phyloP scores from a whole-genome alignment of 768 basidiomycete species.

The Kwoniella dejecticola region DNA sequence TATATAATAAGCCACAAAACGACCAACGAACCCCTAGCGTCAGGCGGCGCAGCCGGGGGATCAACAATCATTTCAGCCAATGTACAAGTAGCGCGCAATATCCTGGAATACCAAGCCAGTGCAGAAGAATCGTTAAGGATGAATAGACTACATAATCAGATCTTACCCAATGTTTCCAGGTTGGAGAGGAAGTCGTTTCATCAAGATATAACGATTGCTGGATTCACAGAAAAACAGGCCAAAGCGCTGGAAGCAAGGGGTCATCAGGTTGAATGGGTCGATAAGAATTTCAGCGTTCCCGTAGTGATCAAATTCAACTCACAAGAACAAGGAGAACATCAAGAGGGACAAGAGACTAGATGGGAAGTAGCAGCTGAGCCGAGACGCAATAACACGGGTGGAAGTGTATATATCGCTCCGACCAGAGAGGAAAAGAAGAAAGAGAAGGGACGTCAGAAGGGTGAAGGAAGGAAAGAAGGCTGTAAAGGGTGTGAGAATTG shows the following conservation, averaged over 20 bases:
- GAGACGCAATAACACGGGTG: conserved; percentile 32
- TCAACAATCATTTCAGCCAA: conserved; percentile 49
- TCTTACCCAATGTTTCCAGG: conserved; percentile 36
- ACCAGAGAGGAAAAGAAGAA: neutral
- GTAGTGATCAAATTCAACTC: conserved; percentile 29
- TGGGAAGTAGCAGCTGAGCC: conserved; percentile 41
- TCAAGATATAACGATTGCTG: conserved; percentile 28
- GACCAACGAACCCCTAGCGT: conserved; percentile 24
- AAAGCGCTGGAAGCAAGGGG: conserved; percentile 33
- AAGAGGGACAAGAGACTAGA: neutral
- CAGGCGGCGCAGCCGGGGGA: conserved; percentile 47
- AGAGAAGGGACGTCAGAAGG: neutral
- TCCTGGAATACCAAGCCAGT: conserved; percentile 39
- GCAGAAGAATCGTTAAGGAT: conserved; percentile 37
- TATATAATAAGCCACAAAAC: conserved; percentile 40
- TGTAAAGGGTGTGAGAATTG: neutral
- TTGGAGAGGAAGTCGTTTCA: conserved; percentile 26
- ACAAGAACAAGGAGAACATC: neutral
- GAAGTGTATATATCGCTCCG: conserved; percentile 19
- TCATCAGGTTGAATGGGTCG: conserved; percentile 39
- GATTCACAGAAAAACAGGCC: conserved; percentile 32
- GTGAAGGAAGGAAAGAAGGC: neutral
- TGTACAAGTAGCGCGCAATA: conserved; percentile 41
- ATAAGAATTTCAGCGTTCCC: conserved; percentile 33
- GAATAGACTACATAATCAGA: conserved; percentile 45